phyloP scores from a whole-genome alignment of 1,284 basidiomycete genomes.

The Fomitopsis pinicola region DNA sequence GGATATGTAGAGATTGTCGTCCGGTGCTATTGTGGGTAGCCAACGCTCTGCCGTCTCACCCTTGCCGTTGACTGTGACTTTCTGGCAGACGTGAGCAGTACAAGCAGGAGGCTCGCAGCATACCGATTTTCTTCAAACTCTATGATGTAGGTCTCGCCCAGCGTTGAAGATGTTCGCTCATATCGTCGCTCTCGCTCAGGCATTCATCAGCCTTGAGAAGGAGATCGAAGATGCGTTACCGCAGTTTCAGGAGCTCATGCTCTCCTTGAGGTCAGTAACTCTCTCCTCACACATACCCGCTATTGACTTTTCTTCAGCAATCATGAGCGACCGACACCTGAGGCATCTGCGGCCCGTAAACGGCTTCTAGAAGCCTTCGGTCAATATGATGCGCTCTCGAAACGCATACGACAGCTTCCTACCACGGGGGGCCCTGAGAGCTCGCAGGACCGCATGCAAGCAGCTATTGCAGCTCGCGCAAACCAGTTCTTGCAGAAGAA shows the following conservation, averaged over 20 bases:
- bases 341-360: slow-evolving; percentile 72
- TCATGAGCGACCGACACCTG: slow-evolving; percentile 57
- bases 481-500: slow-evolving; percentile 85
- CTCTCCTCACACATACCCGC: slow-evolving; percentile 2
- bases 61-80: not conserved
- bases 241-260: slow-evolving; percentile 66
- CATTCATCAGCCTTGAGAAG: slow-evolving; percentile 72
- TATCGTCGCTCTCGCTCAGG: slow-evolving; percentile 30
- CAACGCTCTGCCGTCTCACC: not conserved
- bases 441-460: slow-evolving; percentile 82
- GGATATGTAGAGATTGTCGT: slow-evolving; percentile 82
- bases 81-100: slow-evolving; percentile 72
- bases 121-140: slow-evolving; percentile 64
- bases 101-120: slow-evolving; percentile 57
- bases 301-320: slow-evolving; percentile 37
- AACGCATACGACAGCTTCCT: slow-evolving; percentile 75
- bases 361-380: slow-evolving; percentile 79
- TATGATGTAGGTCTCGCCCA: slow-evolving; percentile 52
- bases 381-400: slow-evolving; percentile 86
- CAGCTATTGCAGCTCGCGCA: slow-evolving; percentile 75
- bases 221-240: slow-evolving; percentile 70
- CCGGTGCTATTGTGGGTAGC: slow-evolving; percentile 67
- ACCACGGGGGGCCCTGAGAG: slow-evolving; percentile 54
- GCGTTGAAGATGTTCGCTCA: not conserved
- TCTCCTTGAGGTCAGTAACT: slow-evolving; percentile 42